Evolutionary conservation across 2,329 filamentous ascomycete species (phyloP), one percentile per base, ranked within the genome.

Genomic region (Zymoseptoria passerinii): DNA sequence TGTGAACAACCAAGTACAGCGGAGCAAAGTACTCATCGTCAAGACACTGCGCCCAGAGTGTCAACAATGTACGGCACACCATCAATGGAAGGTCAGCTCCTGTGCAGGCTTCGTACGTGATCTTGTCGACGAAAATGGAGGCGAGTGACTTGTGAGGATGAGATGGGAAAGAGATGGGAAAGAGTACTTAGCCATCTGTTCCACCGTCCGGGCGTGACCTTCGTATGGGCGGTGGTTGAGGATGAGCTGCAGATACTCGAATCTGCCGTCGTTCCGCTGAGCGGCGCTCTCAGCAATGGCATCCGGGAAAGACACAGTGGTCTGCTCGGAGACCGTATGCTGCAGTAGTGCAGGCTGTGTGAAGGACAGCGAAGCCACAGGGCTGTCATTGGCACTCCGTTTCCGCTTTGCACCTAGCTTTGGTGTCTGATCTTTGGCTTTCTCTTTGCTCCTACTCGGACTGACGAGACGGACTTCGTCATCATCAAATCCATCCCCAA

Each of bases 401-500:
- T 91, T 92, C 63, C 89, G 77, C 74, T 92, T 92, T 6, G 78
- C 79, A 57, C 77, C 76, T 60, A 77, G 77, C 53, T 85, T 87
- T 0, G 89, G 89, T 1, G 83, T 85, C 9, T 72, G 71, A 50
- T 78, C 74, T 67, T 80, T 83, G 5, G 76, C 74, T 62, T 74
- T 73, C 4, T 69, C 63, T 63, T 79, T 83, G 55, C 77, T 82
- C 52, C 61, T 65, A 61, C 66, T 71, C 13, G 68, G 70, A 56
- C 68, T 71, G 40, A 65, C 56, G 53, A 65, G 51, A 8, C 59
- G 63, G 9, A 86, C 77, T 66, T 86, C 82, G 57, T 81, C 78
- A 60, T 89, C 84, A 60, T 92, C 88, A 66, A 94, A 94, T 0
- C 89, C 89, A 72, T 94, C 89, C 1, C 87, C 81, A 8, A 64